Percentiles rank a stretch among this genome's conserved stretches.
Conservation (phyloP, 2,329 filamentous ascomycete genomes). For the Colletotrichum karsti region DNA sequence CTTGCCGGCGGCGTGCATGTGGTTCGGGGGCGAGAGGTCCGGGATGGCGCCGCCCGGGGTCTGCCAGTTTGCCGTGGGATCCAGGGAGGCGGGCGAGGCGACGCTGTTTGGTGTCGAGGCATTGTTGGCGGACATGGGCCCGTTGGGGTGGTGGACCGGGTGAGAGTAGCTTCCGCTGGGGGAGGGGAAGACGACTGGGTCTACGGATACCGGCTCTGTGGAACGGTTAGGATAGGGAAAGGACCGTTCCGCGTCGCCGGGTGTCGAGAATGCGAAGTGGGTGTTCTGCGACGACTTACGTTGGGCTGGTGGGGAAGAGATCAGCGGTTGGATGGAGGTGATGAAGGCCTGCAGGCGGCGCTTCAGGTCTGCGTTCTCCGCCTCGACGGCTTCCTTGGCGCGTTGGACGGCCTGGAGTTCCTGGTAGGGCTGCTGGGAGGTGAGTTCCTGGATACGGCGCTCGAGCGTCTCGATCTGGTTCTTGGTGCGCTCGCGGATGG, state of each 20-base stretch:
- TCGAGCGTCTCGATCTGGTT: constrained; percentile 81
- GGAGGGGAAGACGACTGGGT: constrained; percentile 42
- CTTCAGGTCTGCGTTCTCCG: constrained; percentile 83
- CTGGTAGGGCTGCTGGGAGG: constrained; percentile 82
- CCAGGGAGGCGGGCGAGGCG: constrained; percentile 44
- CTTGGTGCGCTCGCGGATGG: constrained; percentile 84
- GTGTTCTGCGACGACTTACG: constrained; percentile 1
- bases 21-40: constrained; percentile 29
- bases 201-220: constrained; percentile 33
- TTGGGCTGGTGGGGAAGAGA: constrained; percentile 41
- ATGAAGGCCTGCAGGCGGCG: constrained; percentile 72
- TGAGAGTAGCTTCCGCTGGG: constrained; percentile 32
- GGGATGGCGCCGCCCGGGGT: constrained; percentile 16
- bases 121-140: constrained; percentile 39
- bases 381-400: constrained; percentile 80
- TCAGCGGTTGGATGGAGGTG: constrained; percentile 68
- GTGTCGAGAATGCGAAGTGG: background rate
- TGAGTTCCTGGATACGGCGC: constrained; percentile 76
- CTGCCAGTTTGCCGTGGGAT: constrained; percentile 27
- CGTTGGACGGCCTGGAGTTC: constrained; percentile 80
- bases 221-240: background rate
- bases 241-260: background rate
- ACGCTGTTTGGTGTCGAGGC: constrained; percentile 48
- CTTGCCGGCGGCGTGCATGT: constrained; percentile 37
- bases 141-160: constrained; percentile 34